A percentile compares a stretch with the other conserved stretches of the same genome.
Conservation (phyloP, 371 early-diverging fungal species). For the Parasitella parasitica region DNA sequence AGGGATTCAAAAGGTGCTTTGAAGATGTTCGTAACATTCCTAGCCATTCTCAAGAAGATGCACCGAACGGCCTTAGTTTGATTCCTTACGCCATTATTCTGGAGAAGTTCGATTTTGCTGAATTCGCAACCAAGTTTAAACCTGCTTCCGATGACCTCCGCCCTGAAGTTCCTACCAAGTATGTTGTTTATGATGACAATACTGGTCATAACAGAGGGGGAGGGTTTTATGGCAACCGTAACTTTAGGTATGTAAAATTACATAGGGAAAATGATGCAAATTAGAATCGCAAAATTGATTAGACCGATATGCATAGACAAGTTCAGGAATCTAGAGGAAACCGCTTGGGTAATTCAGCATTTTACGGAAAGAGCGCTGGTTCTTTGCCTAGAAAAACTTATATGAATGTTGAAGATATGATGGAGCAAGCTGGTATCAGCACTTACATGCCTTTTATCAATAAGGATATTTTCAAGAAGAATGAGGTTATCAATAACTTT, state of each 20-base stretch:
- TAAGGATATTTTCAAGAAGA: slow-evolving; percentile 1
- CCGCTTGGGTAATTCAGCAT: slow-evolving; percentile 57
- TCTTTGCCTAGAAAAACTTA: neutral
- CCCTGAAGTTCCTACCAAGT: slow-evolving; percentile 22
- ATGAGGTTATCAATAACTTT: neutral
- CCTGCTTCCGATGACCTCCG: neutral
- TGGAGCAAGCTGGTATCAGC: neutral
- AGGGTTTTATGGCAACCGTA: neutral
- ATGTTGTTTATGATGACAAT: slow-evolving; percentile 14
- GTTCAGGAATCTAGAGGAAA: slow-evolving; percentile 69
- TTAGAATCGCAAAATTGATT: no score
- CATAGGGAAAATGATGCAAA: neutral
- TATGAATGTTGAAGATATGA: slow-evolving; percentile 1
- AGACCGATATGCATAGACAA: slow-evolving; percentile 27
- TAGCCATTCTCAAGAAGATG: slow-evolving; percentile 22
- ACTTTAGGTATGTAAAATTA: slow-evolving; percentile 22
- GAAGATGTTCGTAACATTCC: slow-evolving; percentile 21
- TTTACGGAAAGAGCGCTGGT: slow-evolving; percentile 20
- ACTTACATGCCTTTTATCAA: slow-evolving; percentile 4
- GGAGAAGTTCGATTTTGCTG: slow-evolving; percentile 23
- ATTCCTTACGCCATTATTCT: slow-evolving; percentile 23
- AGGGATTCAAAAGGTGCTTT: slow-evolving; percentile 17
- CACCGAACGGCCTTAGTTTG: slow-evolving; percentile 11
- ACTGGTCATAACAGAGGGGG: slow-evolving; percentile 34
- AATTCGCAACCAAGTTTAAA: neutral